A percentile compares a stretch with the other conserved stretches of the same genome.
Evolutionary conservation across 371 early-diverging fungal species (phyloP).

Genomic region (Paraphysoderma sedebokerense): DNA sequence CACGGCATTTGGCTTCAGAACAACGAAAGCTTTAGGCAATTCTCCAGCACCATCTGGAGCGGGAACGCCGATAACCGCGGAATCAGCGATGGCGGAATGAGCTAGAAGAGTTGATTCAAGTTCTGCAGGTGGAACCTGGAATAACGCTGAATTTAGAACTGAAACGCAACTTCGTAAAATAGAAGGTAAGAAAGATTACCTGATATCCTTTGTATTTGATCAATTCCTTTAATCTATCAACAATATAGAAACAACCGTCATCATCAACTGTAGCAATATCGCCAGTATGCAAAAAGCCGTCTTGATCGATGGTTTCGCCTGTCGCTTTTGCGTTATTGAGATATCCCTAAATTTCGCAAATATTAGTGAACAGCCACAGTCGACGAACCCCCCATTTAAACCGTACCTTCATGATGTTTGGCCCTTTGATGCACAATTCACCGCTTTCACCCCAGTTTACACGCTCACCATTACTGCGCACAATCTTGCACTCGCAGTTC

Average conservation of each 20-base stretch:
- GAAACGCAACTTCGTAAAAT: too few species aligned
- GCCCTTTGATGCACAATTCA: slow-evolving; percentile 64
- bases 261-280: slow-evolving; percentile 52
- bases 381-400: slow-evolving; percentile 1
- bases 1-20: slow-evolving; percentile 18
- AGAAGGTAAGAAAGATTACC: slow-evolving; percentile 10
- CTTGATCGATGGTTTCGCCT: slow-evolving; percentile 32
- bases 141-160: slow-evolving; percentile 11
- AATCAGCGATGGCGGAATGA: slow-evolving; percentile 49
- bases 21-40: slow-evolving; percentile 60
- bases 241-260: slow-evolving; percentile 30
- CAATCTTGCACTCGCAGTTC: slow-evolving; percentile 43
- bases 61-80: slow-evolving; percentile 49
- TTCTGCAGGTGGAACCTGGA: slow-evolving; percentile 68
- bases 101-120: slow-evolving; percentile 59
- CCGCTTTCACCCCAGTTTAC: slow-evolving; percentile 35
- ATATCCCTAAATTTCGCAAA: slow-evolving; percentile 35
- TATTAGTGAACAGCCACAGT: neutral
- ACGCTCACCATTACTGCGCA: slow-evolving; percentile 29
- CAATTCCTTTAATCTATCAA: slow-evolving; percentile 56
- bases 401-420: slow-evolving; percentile 49
- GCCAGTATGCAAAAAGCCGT: slow-evolving; percentile 68
- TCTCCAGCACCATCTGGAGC: slow-evolving; percentile 49
- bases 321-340: slow-evolving; percentile 49
- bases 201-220: slow-evolving; percentile 66